These are phyloP conservation scores for Nissolia schottii DNA, from an alignment of 306 rosid genomes.

Conservation along the genomic window DNA sequence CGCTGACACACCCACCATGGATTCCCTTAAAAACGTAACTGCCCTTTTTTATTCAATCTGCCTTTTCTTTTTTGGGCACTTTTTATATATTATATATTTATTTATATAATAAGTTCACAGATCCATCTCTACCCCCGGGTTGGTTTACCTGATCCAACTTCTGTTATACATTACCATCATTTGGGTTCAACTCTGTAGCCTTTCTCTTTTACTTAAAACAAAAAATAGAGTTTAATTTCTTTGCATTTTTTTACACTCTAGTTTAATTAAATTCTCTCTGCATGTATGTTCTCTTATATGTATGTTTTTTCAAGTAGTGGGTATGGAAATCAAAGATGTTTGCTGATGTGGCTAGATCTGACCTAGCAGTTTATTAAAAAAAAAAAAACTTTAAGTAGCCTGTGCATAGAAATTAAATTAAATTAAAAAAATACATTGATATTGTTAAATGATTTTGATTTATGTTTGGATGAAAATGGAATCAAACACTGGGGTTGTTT, in stretches of 20 bases:
- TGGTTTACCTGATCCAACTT: background rate
- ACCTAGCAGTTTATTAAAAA: too few relatives aligned
- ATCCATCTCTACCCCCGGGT: background rate
- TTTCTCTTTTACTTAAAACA: too few relatives aligned
- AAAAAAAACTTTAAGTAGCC: too few relatives aligned
- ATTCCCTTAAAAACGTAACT: slow-evolving; percentile 72
- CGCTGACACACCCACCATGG: slow-evolving; percentile 95
- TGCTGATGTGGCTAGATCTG: too few relatives aligned
- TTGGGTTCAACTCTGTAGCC: background rate
- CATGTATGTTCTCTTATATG: too few relatives aligned
- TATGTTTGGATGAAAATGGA: background rate
- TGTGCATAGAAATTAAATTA: too few relatives aligned
- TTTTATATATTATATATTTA: background rate
- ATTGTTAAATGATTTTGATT: background rate
- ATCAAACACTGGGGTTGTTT: background rate
- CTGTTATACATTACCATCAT: background rate
- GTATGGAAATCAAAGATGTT: too few relatives aligned
- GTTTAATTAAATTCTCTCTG: too few relatives aligned
- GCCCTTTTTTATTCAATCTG: background rate
- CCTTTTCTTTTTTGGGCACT: background rate
- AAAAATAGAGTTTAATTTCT: too few relatives aligned
- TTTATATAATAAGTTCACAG: background rate
- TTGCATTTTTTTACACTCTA: too few relatives aligned
- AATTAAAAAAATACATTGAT: background rate
- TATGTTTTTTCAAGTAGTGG: too few relatives aligned